Evolutionary conservation across 495 filamentous ascomycete genomes (phyloP), one percentile per base, ranked within the genome.

Genomic region (Neurospora pannonica): DNA sequence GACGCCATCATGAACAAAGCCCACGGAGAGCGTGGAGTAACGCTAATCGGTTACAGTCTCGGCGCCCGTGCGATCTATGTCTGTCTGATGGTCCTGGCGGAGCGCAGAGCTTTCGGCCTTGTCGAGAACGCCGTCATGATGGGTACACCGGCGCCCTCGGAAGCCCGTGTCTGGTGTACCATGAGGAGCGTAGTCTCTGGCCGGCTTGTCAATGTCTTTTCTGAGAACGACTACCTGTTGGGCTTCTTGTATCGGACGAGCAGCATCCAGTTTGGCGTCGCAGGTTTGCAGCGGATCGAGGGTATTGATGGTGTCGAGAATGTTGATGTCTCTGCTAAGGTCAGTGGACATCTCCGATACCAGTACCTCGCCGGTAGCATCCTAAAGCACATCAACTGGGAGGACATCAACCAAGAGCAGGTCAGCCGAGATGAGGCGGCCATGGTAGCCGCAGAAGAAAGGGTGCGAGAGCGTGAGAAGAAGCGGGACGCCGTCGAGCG

Each of bases 21-120:
- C 1, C 95, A 97, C 77, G 96, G 96, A 17, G 94, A 97, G 81
- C 88, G 96, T 28, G 91, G 95, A 0, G 92, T 98, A 4, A 96
- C 91, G 24, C 83, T 99, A 8, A 86, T 98, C 71, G 96, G 96
- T 1, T 98, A 95, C 81, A 93, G 93, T 24, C 83, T 98, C n/a
- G 96, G 95, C 1, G 95, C 95, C 11, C 90, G 95, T 24, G 89
- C 95, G 37, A 94, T 98, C 60, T 98, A 92, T 77, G 87, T 89
- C 24, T 98, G 94, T 77, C 85, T 98, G 3, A 89, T 90, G 81
- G 86, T 77, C 19, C 86, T 99, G 38, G 92, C 93, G 0, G 90
- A 93, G 79, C 86, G 93, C 72, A 86, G 88, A 74, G 94, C 91
- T 0, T 97, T 97, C 81, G 96, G 96, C 0, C 78, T 98, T 4